A percentile compares a stretch with the other conserved stretches of the same genome.
phyloP scores from a whole-genome alignment of 2,329 filamentous ascomycete species.

The Neofusicoccum kwambonambiense region DNA sequence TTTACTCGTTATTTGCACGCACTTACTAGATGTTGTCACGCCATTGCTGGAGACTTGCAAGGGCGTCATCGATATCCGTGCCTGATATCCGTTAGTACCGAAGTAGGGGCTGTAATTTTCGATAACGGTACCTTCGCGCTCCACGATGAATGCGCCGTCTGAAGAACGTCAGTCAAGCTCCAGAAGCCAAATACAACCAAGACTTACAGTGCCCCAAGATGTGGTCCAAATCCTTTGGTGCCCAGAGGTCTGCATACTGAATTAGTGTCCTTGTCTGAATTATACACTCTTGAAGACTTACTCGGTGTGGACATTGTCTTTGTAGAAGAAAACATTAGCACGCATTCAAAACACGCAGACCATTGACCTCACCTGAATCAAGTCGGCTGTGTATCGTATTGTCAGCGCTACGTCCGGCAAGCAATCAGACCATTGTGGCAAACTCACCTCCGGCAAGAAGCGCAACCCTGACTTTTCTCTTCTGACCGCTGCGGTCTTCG shows the following conservation, averaged over 20 bases:
- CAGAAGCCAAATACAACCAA: constrained; percentile 47
- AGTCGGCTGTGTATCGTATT: constrained; percentile 35
- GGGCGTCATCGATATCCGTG: constrained; percentile 63
- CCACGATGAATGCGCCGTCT: constrained; percentile 77
- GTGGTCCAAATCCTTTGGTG: constrained; percentile 77
- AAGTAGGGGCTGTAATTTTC: constrained; percentile 59
- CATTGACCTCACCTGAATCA: constrained; percentile 39
- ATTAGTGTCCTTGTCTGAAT: constrained; percentile 28
- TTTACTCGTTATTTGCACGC: too few species aligned
- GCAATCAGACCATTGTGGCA: not conserved
- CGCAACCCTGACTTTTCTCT: constrained; percentile 70
- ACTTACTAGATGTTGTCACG: constrained; percentile 69
- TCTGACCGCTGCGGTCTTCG: constrained; percentile 63
- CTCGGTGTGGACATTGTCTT: constrained; percentile 50
- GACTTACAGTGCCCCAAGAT: constrained; percentile 76
- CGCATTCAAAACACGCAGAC: not conserved
- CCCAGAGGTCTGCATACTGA: constrained; percentile 63
- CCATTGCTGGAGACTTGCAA: constrained; percentile 78
- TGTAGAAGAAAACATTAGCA: not conserved
- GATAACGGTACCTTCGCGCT: constrained; percentile 66
- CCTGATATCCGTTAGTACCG: not conserved
- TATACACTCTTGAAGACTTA: not conserved
- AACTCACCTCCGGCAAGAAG: constrained; percentile 65
- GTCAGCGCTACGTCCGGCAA: not conserved
- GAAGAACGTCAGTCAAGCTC: not conserved